Base-by-base conservation (phyloP, 1,139 yeast species). In the Trichomonascaceae sp. region DNA sequence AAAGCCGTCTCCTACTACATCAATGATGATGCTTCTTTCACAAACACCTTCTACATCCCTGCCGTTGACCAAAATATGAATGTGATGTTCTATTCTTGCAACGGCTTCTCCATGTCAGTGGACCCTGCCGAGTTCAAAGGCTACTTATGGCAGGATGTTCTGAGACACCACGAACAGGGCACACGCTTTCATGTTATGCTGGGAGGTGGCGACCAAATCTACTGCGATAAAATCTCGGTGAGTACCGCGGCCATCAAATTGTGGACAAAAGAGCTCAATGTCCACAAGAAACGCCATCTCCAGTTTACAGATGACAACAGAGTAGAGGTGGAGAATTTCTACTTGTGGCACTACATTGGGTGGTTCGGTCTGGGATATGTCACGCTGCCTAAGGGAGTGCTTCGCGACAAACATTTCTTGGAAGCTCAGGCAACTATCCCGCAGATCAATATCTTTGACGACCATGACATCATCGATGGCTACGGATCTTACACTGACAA, bases 161-260 rank as follows among this genome's bases (percentile, higher is more conserved):
- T 87, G 48, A 62, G 69, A 18, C 73, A 74, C 43, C 94, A 85
- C 51, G 50, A 60, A 4, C 43, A 50, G 5, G 56, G 64, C 30
- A 20, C 6, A 8, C 46, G 40, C 23, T 84, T 81, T 59, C 96
- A 89, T 52, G 96, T 84, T 4, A 85, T 87, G 93, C 64, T 87
- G 28, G 97, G 97, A 15, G 97, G 97, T 32, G 98, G 98, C 23
- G 98, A 89, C 56, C 98, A 89, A 59, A 69, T 89, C 35, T 89
- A 89, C 56, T 75, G 87, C 37, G 97, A 89, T 56, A 67, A 85
- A 3, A 74, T 89, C 45, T 80, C 77, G 52, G 48, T 45, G 17
- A 47, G 69, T 26, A 65, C 73, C 28, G 72, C 78, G 4, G 41
- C 43, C 17, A 44, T 50, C 45, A 59, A 67, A 40, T 55, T 70